These are phyloP conservation scores for Sphaerobolus stellatus DNA, from an alignment of 1,284 basidiomycete species.

Conservation along the genomic window DNA sequence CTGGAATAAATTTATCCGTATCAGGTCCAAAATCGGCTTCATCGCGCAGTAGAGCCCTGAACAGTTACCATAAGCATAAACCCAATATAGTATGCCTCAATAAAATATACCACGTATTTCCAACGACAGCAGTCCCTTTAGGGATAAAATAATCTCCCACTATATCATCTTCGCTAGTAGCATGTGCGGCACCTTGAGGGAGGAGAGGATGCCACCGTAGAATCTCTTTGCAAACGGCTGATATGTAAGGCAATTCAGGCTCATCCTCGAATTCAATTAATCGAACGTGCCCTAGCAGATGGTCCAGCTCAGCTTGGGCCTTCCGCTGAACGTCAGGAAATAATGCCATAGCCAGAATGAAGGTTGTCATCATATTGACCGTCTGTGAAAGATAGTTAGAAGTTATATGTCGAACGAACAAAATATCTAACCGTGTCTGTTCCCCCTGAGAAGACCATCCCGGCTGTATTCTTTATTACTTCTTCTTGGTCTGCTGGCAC, in stretches of 20 bases:
- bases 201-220: constrained; percentile 21
- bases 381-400: constrained; percentile 1
- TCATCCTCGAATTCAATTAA: constrained; percentile 10
- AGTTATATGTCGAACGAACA: not conserved
- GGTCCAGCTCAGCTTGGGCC: not conserved
- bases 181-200: constrained; percentile 10
- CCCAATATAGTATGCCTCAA: no score
- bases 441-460: not conserved
- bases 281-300: not conserved
- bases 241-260: constrained; percentile 19
- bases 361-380: constrained; percentile 10
- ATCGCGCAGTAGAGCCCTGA: constrained; percentile 29
- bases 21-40: constrained; percentile 15
- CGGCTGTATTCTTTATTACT: not conserved
- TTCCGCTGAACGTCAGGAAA: constrained; percentile 22
- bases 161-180: constrained; percentile 1
- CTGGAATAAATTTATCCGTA: constrained; percentile 12
- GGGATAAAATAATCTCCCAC: not conserved
- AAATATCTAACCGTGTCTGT: not conserved
- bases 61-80: no score
- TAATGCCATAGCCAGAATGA: constrained; percentile 22
- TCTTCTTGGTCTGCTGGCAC: not conserved
- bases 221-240: constrained; percentile 23
- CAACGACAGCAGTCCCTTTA: not conserved
- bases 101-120: not conserved